phyloP scores from a whole-genome alignment of 1,284 basidiomycete genomes.

The Trametes sp. region DNA sequence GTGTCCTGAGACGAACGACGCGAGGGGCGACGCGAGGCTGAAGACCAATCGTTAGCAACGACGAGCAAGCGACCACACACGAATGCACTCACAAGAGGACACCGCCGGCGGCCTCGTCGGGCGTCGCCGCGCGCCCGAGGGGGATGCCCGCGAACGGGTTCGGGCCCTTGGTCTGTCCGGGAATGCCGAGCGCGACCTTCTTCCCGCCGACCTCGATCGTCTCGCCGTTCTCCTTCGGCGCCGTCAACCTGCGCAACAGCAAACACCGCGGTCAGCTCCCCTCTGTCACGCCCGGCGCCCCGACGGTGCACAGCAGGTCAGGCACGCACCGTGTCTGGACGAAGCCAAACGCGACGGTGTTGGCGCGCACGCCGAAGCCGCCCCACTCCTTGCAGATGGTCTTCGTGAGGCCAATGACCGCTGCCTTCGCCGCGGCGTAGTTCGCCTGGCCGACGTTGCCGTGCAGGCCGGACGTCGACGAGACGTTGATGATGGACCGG shows the following conservation, averaged over 20 bases:
- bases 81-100: slow-evolving; percentile 69
- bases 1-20: slow-evolving; percentile 84
- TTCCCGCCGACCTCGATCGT: slow-evolving; percentile 85
- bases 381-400: slow-evolving; percentile 92
- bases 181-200: slow-evolving; percentile 84
- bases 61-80: background rate
- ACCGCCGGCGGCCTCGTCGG: slow-evolving; percentile 80
- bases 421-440: slow-evolving; percentile 83
- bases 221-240: slow-evolving; percentile 78
- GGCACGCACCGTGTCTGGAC: slow-evolving; percentile 70
- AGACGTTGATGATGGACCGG: slow-evolving; percentile 80
- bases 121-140: slow-evolving; percentile 73
- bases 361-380: slow-evolving; percentile 80
- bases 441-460: slow-evolving; percentile 88
- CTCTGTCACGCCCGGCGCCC: background rate
- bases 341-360: slow-evolving; percentile 82
- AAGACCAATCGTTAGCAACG: slow-evolving; percentile 16
- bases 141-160: slow-evolving; percentile 62
- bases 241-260: slow-evolving; percentile 36
- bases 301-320: background rate
- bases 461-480: slow-evolving; percentile 80
- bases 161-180: slow-evolving; percentile 48
- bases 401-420: slow-evolving; percentile 81
- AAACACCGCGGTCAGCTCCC: background rate
- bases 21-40: slow-evolving; percentile 79